Conservation (phyloP, 441 rosid genomes). For the Pelargonium myrrhifolium region DNA sequence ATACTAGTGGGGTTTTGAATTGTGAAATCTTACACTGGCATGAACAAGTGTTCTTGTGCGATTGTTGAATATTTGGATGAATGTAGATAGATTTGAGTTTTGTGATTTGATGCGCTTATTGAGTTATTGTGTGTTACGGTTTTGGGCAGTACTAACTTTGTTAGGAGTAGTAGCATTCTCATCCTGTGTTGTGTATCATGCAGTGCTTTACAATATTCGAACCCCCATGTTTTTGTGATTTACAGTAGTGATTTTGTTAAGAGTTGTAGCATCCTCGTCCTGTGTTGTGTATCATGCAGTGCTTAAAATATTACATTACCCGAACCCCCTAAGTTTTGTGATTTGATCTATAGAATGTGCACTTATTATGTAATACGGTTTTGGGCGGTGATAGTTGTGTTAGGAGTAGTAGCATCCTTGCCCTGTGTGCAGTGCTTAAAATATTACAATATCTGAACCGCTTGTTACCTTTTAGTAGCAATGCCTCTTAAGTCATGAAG, state of each 20-base stretch:
- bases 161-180: neutral
- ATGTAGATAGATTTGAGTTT: neutral
- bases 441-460: too few species aligned
- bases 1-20: too few species aligned
- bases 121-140: neutral
- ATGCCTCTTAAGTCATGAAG: too few species aligned
- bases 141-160: neutral
- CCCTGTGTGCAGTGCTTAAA: neutral
- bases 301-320: too few species aligned
- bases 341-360: too few species aligned
- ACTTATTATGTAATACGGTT: neutral
- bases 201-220: too few species aligned
- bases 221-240: too few species aligned
- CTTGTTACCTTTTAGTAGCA: too few species aligned
- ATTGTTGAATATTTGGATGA: neutral
- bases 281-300: too few species aligned
- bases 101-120: too few species aligned
- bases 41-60: neutral
- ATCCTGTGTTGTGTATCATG: neutral
- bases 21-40: neutral
- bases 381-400: neutral
- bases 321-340: neutral
- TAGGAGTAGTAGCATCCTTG: constrained; percentile 1
- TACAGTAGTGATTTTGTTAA: too few species aligned
- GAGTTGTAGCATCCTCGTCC: too few species aligned